These are phyloP conservation scores for Hydnum rufescens DNA, from an alignment of 768 basidiomycete genomes.

Conservation along the genomic window DNA sequence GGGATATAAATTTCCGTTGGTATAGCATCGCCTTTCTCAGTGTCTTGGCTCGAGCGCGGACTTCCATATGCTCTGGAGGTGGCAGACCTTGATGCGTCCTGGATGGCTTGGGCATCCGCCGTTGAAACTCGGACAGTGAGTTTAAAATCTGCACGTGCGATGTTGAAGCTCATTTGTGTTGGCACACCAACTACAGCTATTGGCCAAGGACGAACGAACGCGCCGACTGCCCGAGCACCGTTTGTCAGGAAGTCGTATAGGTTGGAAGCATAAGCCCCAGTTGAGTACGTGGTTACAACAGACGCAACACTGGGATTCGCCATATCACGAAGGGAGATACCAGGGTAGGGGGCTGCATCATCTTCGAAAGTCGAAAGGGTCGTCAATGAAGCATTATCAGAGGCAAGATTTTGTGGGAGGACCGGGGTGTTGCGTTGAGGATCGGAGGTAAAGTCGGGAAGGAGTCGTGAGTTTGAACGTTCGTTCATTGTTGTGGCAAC, in stretches of 20 bases:
- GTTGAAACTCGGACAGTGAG: conserved; percentile 41
- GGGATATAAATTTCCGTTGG: conserved; percentile 89
- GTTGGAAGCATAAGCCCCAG: conserved; percentile 2
- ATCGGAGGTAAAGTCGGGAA: background rate
- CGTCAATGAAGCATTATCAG: background rate
- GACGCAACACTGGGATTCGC: background rate
- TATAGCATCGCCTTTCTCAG: conserved; percentile 14
- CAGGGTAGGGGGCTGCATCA: background rate
- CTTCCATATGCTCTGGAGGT: background rate
- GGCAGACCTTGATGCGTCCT: no score
- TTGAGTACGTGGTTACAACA: background rate
- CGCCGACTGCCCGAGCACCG: conserved; percentile 66
- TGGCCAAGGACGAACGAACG: conserved; percentile 76
- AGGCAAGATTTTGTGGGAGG: background rate
- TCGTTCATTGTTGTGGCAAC: background rate
- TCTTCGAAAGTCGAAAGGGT: background rate
- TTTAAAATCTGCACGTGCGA: conserved; percentile 47
- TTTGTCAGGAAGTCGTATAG: conserved; percentile 58
- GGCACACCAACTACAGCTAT: conserved; percentile 50
- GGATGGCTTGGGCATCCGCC: conserved; percentile 31
- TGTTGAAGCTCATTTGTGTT: conserved; percentile 51
- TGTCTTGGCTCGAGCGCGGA: conserved; percentile 4
- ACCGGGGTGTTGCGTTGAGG: background rate
- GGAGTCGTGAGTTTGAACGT: background rate
- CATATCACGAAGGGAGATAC: background rate